Evolutionary conservation across 2,329 filamentous ascomycete genomes (phyloP).

Genomic region (Rosellinia necatrix): DNA sequence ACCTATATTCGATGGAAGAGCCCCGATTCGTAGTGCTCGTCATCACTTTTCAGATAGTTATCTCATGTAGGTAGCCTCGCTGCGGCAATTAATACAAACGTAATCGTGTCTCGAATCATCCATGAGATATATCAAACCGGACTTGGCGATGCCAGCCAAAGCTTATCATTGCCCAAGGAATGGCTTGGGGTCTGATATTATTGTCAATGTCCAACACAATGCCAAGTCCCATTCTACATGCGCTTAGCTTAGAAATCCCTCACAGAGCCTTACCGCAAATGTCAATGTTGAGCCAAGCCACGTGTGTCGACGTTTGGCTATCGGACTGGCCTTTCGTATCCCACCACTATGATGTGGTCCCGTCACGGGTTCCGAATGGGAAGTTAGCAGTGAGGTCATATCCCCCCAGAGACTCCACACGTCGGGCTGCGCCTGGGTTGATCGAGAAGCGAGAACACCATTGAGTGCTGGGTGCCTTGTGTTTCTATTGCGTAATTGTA

Average conservation of each 20-base stretch:
- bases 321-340: constrained; percentile 8
- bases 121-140: constrained; percentile 11
- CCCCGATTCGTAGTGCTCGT: constrained; percentile 18
- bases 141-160: constrained; percentile 15
- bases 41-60: background rate
- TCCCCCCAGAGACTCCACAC: constrained; percentile 11
- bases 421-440: constrained; percentile 2
- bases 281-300: constrained; percentile 18
- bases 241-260: constrained; percentile 22
- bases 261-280: constrained; percentile 26
- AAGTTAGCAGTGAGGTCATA: constrained; percentile 13
- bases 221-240: constrained; percentile 7
- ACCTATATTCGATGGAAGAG: constrained; percentile 10
- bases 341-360: background rate
- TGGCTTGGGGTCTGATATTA: background rate
- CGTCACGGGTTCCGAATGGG: background rate
- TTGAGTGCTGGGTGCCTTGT: constrained; percentile 1
- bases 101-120: background rate
- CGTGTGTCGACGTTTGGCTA: constrained; percentile 26
- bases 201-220: constrained; percentile 7
- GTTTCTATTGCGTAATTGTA: constrained; percentile 4
- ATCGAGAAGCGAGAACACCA: constrained; percentile 1
- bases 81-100: background rate
- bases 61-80: background rate
- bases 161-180: constrained; percentile 16